These are phyloP conservation scores for Penicillium sp. DNA, from an alignment of 2,329 filamentous ascomycete genomes.

Conservation along the genomic window DNA sequence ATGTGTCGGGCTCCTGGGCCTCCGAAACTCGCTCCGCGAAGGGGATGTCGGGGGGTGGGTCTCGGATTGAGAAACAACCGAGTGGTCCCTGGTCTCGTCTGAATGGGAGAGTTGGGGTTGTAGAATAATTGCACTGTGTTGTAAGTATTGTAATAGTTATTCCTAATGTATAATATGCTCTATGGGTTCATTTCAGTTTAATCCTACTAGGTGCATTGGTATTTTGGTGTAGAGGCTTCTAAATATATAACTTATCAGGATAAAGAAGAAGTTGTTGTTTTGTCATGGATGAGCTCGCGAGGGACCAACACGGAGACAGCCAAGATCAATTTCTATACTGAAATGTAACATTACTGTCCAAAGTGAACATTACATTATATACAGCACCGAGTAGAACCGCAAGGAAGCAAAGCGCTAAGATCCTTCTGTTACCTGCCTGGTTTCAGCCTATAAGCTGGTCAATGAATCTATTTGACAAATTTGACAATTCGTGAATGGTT, in stretches of 20 bases:
- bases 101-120: constrained; percentile 33
- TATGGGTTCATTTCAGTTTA: not conserved
- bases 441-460: not conserved
- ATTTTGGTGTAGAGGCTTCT: not conserved
- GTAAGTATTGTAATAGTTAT: not conserved
- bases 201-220: not conserved
- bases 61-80: constrained; percentile 23
- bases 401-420: too few species aligned
- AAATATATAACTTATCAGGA: not conserved
- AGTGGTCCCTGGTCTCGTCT: constrained; percentile 40
- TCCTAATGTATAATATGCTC: not conserved
- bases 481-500: too few species aligned
- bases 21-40: constrained; percentile 27
- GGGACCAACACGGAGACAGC: too few species aligned
- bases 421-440: too few species aligned
- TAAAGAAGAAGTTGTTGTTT: too few species aligned
- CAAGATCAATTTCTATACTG: too few species aligned
- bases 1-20: constrained; percentile 33
- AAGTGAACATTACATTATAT: too few species aligned
- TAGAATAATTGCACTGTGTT: constrained; percentile 10
- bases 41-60: constrained; percentile 15
- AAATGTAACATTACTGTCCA: too few species aligned
- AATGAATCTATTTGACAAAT: not conserved
- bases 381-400: too few species aligned
- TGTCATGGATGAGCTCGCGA: too few species aligned